Conservation (phyloP, 2,329 filamentous ascomycete species). For the Penicillium freii region DNA sequence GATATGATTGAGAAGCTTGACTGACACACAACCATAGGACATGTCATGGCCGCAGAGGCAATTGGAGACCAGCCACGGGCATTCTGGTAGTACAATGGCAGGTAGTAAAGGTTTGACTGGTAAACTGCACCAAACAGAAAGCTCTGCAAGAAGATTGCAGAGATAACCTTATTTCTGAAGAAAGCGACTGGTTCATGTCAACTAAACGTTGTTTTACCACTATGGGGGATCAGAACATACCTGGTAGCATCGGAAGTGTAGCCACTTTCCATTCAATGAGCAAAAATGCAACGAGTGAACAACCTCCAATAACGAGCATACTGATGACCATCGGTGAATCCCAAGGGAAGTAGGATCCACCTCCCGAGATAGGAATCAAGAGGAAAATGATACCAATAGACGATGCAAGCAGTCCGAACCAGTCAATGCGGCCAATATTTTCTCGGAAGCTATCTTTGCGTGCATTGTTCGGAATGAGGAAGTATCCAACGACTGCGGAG, state of each 20-base stretch:
- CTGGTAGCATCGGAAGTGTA: conserved; percentile 58
- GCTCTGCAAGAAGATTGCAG: conserved; percentile 57
- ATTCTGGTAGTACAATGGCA: conserved; percentile 63
- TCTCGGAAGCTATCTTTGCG: conserved; percentile 48
- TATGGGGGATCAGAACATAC: conserved; percentile 21
- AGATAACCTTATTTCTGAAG: conserved; percentile 55
- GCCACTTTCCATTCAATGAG: conserved; percentile 58
- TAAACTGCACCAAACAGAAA: conserved; percentile 61
- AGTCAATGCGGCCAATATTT: conserved; percentile 58
- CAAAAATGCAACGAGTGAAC: conserved; percentile 51
- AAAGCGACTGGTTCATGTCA: conserved; percentile 40
- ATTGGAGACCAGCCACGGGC: conserved; percentile 48
- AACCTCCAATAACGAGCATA: conserved; percentile 54
- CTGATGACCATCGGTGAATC: conserved; percentile 57
- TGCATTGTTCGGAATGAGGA: conserved; percentile 54
- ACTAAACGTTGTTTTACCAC: background rate
- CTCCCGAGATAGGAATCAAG: conserved; percentile 63
- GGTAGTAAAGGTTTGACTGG: conserved; percentile 59
- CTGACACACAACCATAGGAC: conserved; percentile 52
- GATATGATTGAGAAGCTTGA: conserved; percentile 41
- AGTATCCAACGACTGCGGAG: conserved; percentile 49
- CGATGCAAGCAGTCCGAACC: conserved; percentile 55
- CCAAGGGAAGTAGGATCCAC: conserved; percentile 58
- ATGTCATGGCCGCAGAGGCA: conserved; percentile 52
- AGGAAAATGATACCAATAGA: conserved; percentile 59